Conservation (phyloP, 176 grass and related monocot genomes). For the Tillandsia fasciculata region DNA sequence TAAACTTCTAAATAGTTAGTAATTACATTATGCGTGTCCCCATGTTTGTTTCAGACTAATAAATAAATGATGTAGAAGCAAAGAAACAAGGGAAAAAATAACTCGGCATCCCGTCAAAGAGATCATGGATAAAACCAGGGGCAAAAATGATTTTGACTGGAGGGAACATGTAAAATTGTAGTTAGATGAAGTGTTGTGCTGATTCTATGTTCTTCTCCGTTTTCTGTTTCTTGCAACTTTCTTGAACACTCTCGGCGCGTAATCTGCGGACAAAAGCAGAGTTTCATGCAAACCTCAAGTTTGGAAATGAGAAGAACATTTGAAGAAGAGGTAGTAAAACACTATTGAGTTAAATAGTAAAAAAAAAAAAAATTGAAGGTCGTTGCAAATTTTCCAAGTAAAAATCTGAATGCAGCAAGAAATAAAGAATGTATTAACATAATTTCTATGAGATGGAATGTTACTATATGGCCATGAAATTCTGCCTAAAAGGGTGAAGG, state of each 20-base stretch:
- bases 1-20: too few species aligned
- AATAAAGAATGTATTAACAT: not conserved
- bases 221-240: slow-evolving; percentile 29
- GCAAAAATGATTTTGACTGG: too few species aligned
- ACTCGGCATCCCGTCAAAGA: too few species aligned
- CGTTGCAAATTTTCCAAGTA: too few species aligned
- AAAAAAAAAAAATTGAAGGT: too few species aligned
- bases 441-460: not conserved
- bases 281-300: not conserved
- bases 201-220: slow-evolving; percentile 10
- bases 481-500: not conserved
- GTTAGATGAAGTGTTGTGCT: slow-evolving; percentile 7
- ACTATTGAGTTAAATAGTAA: not conserved
- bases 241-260: not conserved
- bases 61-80: too few species aligned
- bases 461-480: not conserved
- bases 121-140: too few species aligned
- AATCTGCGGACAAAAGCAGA: slow-evolving; percentile 11
- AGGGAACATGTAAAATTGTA: too few species aligned
- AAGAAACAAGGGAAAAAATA: too few species aligned
- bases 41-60: too few species aligned
- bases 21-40: too few species aligned
- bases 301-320: not conserved
- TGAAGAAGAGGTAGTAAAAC: not conserved
- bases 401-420: not conserved